phyloP scores from a whole-genome alignment of 1,284 basidiomycete genomes.

The Rhodotorula sp. region DNA sequence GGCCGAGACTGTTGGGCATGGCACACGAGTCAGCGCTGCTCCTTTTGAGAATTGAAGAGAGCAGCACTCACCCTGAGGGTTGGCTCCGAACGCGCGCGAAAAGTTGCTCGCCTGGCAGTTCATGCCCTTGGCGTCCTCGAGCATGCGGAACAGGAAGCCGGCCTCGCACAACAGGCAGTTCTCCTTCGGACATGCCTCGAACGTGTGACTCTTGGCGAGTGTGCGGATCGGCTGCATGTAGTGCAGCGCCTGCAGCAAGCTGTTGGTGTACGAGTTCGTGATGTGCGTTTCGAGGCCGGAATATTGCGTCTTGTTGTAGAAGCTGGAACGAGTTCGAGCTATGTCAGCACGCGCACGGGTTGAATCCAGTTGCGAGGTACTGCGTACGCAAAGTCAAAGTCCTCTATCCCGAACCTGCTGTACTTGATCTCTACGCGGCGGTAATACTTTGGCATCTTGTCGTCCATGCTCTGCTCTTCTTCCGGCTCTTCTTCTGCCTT shows the following conservation, averaged over 20 bases:
- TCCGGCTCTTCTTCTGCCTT: slow-evolving; percentile 43
- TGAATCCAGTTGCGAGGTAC: not conserved
- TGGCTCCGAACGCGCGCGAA: slow-evolving; percentile 82
- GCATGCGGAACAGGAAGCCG: slow-evolving; percentile 91
- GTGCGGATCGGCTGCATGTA: slow-evolving; percentile 74
- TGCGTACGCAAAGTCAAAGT: slow-evolving; percentile 91
- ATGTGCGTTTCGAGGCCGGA: slow-evolving; percentile 97
- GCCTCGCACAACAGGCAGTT: slow-evolving; percentile 93
- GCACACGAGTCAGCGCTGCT: slow-evolving; percentile 46
- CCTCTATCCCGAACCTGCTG: slow-evolving; percentile 97
- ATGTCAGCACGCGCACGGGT: not conserved
- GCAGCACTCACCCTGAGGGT: slow-evolving; percentile 61
- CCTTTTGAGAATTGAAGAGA: fast-evolving
- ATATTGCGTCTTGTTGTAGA: slow-evolving; percentile 84
- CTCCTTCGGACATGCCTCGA: slow-evolving; percentile 78
- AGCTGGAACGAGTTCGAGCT: slow-evolving; percentile 55
- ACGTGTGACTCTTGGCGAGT: slow-evolving; percentile 87
- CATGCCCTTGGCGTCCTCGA: slow-evolving; percentile 87
- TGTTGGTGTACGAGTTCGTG: slow-evolving; percentile 94
- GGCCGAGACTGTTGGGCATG: slow-evolving; percentile 60
- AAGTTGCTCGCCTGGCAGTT: slow-evolving; percentile 98
- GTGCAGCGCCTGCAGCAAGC: slow-evolving; percentile 85
- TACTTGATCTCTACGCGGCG: slow-evolving; percentile 95
- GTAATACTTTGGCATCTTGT: slow-evolving; percentile 74
- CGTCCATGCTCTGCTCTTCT: slow-evolving; percentile 35